Evolutionary conservation across 2,329 filamentous ascomycete genomes (phyloP).

Genomic region (Diaporthe citri): DNA sequence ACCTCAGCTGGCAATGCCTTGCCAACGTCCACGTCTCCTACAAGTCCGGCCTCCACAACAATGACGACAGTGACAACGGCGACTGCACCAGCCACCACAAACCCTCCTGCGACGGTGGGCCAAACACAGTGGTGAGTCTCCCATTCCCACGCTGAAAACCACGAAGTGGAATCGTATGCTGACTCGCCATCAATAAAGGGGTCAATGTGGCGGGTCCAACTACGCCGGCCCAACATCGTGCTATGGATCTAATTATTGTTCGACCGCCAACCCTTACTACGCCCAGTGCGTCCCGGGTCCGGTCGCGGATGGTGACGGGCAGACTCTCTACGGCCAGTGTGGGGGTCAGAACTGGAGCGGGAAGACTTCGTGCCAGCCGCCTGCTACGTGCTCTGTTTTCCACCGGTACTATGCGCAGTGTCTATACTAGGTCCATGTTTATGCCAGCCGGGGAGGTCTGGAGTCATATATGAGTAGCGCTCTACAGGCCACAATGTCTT

Average conservation of each 20-base stretch:
- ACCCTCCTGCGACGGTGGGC: background rate
- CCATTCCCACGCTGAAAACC: no score
- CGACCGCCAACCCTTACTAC: background rate
- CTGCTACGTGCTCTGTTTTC: background rate
- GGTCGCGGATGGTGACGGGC: background rate
- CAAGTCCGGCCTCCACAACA: background rate
- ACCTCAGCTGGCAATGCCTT: background rate
- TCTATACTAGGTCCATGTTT: background rate
- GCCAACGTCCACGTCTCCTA: background rate
- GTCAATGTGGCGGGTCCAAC: background rate
- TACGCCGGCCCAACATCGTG: background rate
- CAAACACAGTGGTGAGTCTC: slow-evolving; percentile 3
- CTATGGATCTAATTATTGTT: slow-evolving; percentile 4
- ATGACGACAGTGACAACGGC: background rate
- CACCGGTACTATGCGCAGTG: slow-evolving; percentile 1
- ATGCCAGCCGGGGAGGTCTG: background rate
- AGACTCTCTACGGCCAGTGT: slow-evolving; percentile 12
- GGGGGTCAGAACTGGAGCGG: background rate
- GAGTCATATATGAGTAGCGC: no score
- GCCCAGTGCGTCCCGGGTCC: background rate
- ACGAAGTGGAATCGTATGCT: background rate
- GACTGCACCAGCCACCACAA: background rate
- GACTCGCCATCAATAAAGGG: background rate
- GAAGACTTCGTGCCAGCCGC: slow-evolving; percentile 3
- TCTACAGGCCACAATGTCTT: background rate